Percentiles rank a stretch among this genome's conserved stretches.
phyloP scores from a whole-genome alignment of 1,139 yeast genomes.

The Geotrichum bryndzae region DNA sequence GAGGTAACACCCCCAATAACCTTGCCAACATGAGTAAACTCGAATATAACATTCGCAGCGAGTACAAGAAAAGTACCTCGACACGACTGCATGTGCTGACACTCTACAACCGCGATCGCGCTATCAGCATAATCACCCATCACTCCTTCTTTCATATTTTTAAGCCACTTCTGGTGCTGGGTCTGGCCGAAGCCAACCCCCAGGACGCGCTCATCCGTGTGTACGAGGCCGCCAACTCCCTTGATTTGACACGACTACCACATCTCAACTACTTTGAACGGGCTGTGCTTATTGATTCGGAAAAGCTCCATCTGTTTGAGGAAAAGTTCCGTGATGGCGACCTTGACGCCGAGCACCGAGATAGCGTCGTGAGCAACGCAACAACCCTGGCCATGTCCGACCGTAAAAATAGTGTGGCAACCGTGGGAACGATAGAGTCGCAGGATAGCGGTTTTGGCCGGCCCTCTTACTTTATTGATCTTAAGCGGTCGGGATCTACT shows the following conservation, averaged over 20 bases:
- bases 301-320: conserved; percentile 28
- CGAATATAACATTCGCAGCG: conserved; percentile 41
- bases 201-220: conserved; percentile 29
- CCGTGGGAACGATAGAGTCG: conserved; percentile 8
- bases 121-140: conserved; percentile 49
- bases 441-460: conserved; percentile 14
- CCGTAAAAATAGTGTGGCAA: conserved; percentile 9
- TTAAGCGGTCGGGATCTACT: conserved; percentile 27
- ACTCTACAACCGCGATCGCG: conserved; percentile 38
- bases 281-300: conserved; percentile 30
- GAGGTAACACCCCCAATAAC: conserved; percentile 16
- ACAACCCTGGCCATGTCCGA: conserved; percentile 6
- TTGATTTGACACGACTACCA: conserved; percentile 35
- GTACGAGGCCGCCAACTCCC: conserved; percentile 38
- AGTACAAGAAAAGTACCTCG: conserved; percentile 45
- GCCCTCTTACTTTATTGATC: conserved; percentile 30
- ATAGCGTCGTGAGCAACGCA: conserved; percentile 5
- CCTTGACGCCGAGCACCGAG: background rate
- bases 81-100: conserved; percentile 43
- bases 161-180: conserved; percentile 51
- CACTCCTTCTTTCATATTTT: conserved; percentile 51
- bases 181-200: conserved; percentile 42
- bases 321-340: conserved; percentile 26
- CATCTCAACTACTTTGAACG: conserved; percentile 31
- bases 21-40: conserved; percentile 24